phyloP scores from a whole-genome alignment of 1,284 basidiomycete genomes.

The Malassezia nana region DNA sequence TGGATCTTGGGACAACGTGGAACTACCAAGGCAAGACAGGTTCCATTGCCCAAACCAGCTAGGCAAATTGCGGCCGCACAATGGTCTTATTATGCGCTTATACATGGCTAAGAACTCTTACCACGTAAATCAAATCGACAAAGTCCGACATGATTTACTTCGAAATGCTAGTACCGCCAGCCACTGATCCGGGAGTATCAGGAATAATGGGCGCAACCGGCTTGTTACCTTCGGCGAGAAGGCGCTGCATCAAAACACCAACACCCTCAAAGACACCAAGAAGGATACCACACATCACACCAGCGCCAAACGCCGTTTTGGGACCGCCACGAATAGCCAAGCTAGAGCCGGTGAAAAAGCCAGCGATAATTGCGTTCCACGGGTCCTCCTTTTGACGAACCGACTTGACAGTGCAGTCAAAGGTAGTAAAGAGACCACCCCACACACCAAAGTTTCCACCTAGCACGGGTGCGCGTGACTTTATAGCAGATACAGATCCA shows the following conservation, averaged over 20 bases:
- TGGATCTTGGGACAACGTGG: neutral
- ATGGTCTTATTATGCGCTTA: constrained; percentile 5
- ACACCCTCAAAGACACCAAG: constrained; percentile 76
- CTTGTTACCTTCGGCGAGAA: constrained; percentile 67
- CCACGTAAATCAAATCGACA: neutral
- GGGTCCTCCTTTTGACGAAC: constrained; percentile 94
- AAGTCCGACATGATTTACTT: neutral
- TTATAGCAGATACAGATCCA: constrained; percentile 89
- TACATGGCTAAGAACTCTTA: neutral
- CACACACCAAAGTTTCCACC: constrained; percentile 97
- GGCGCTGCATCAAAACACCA: constrained; percentile 70
- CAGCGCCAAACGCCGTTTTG: constrained; percentile 74
- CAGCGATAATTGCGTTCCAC: constrained; percentile 97
- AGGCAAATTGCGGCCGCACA: neutral
- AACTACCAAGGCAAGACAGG: neutral
- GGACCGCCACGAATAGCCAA: constrained; percentile 92
- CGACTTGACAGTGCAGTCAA: constrained; percentile 95
- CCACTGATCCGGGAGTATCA: neutral
- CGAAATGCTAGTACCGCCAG: neutral
- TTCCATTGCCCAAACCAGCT: neutral
- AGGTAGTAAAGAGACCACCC: constrained; percentile 69
- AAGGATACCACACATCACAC: constrained; percentile 89
- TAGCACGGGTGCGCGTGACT: constrained; percentile 92
- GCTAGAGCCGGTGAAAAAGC: constrained; percentile 95
- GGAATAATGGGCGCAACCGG: constrained; percentile 34